Conservation (phyloP, 768 basidiomycete species). For the Pleurotus giganteus region DNA sequence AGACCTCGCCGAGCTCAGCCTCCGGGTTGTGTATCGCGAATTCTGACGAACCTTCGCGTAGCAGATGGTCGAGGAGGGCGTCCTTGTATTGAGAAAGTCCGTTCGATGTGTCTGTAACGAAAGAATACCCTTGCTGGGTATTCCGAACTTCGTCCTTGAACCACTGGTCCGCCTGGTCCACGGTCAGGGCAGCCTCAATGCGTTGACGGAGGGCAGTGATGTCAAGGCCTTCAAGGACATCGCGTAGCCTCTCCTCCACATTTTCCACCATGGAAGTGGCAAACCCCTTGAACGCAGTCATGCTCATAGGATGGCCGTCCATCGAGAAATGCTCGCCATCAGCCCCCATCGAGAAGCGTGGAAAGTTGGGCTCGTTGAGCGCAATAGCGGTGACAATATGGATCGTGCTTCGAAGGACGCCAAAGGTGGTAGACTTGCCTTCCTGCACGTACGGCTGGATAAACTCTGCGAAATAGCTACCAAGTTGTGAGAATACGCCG, state of each 20-base stretch:
- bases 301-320: not conserved
- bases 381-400: constrained; percentile 4
- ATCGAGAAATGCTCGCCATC: not conserved
- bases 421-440: not conserved
- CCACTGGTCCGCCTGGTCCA: not conserved
- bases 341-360: constrained; percentile 2
- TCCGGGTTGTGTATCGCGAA: not conserved
- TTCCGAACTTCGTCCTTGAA: not conserved
- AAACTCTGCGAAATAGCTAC: not conserved
- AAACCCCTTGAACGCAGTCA: not conserved
- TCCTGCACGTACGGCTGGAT: not conserved
- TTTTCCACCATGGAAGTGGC: not conserved
- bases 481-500: not conserved
- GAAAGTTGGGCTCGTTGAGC: constrained; percentile 5
- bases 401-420: not conserved
- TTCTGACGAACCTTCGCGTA: not conserved
- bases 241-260: not conserved
- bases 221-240: not conserved
- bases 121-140: not conserved
- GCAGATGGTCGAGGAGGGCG: not conserved
- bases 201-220: not conserved
- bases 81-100: not conserved
- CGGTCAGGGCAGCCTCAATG: not conserved
- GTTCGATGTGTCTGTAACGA: not conserved
- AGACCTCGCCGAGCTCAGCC: not conserved